phyloP scores from a whole-genome alignment of 306 rosid species.

The Argentina anserina region DNA sequence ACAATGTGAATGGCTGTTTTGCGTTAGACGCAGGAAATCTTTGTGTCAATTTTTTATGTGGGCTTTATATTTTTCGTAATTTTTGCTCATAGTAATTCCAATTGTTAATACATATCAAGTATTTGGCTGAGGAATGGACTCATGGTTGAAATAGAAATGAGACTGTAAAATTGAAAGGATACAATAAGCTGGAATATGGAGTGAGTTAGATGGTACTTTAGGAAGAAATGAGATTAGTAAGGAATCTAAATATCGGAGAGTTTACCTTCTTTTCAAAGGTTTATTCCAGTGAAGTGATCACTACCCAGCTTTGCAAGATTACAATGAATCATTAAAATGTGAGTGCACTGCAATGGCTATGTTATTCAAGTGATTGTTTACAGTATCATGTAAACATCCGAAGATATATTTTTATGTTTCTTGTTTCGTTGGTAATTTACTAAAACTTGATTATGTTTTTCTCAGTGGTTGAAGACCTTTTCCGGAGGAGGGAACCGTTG shows the following conservation, averaged over 20 bases:
- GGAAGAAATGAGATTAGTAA: background rate
- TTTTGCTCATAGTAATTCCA: background rate
- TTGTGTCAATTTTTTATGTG: background rate
- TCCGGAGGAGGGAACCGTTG: slow-evolving; percentile 91
- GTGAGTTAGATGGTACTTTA: background rate
- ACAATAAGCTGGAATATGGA: background rate
- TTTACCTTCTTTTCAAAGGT: background rate
- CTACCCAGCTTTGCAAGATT: background rate
- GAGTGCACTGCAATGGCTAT: background rate
- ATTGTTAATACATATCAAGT: background rate
- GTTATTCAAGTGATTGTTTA: slow-evolving; percentile 5
- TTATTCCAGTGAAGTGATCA: background rate
- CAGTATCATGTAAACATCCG: slow-evolving; percentile 7
- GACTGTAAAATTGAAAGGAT: background rate
- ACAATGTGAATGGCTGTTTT: background rate
- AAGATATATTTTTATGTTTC: background rate
- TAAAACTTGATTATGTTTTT: slow-evolving; percentile 17
- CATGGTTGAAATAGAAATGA: background rate
- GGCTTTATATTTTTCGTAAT: background rate
- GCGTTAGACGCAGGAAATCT: background rate
- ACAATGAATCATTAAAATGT: background rate
- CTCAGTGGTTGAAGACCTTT: slow-evolving; percentile 97
- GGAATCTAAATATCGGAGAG: background rate
- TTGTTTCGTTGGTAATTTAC: background rate
- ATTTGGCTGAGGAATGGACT: background rate